Evolutionary conservation across 495 filamentous ascomycete genomes (phyloP), one percentile per base, ranked within the genome.

Genomic region (Penicillium riverlandense): DNA sequence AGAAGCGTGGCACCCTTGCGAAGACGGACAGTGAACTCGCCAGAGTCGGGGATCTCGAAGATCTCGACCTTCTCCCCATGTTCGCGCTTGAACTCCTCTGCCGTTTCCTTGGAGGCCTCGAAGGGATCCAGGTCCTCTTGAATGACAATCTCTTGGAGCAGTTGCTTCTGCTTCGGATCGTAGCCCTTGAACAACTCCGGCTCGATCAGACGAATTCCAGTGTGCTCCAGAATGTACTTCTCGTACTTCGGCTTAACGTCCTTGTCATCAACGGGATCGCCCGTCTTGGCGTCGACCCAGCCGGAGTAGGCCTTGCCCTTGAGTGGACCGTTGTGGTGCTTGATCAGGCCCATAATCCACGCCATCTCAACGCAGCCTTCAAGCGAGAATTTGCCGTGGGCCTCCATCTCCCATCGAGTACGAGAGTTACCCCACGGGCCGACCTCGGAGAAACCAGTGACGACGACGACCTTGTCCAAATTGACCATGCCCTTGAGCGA

Each of bases 321-420:
- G 61, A 99, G 82, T 7, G 89, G 87, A n/a, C 92, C 94, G 51
- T 97, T 96, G 71, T 95, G 88, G 62, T 99, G 94, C 71, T 86
- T 95, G 67, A 99, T 97, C 45, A 97, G 83, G 44, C 94, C 94
- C 92, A 97, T 99, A 59, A 99, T 87, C 92, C 92, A 99, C 29
- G 92, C 89, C 92, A 99, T 97, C 67, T 99, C 92, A 45, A 99
- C 84, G 58, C 92, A 97, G 12, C 92, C 92, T 66, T 97, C 92
- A 12, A 97, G 81, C 12, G 94, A 97, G 72, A 99, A 99, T 57
- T 94, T 76, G 54, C 92, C 92, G 52, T 90, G 79, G 9, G 94
- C 89, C 67, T 99, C 92, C 90, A 97, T 99, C 69, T 99, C 90
- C 92, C 92, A 99, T 30, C 92, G 81, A 31, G 92, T 99, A 45